Evolutionary conservation across 1,284 basidiomycete species (phyloP).

Genomic region (Sporisorium iseilematis-ciliati): DNA sequence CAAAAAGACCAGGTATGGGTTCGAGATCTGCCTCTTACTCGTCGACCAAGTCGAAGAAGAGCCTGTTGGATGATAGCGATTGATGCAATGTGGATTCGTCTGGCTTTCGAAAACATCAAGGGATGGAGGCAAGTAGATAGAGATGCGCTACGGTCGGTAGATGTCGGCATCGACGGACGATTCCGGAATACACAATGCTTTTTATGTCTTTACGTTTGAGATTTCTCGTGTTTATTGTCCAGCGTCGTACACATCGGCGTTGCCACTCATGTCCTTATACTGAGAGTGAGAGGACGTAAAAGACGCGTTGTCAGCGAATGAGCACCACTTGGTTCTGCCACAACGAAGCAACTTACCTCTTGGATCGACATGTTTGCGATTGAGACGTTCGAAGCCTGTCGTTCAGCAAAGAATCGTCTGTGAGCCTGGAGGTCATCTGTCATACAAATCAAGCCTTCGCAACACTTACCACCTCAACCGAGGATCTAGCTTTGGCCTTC

Average conservation of each 20-base stretch:
- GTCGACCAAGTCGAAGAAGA: constrained; percentile 43
- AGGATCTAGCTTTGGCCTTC: constrained; percentile 37
- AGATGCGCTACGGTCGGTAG: not conserved
- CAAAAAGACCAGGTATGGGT: constrained; percentile 38
- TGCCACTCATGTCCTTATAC: constrained; percentile 56
- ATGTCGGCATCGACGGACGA: not conserved
- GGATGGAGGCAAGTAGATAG: not conserved
- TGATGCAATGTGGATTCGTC: constrained; percentile 2
- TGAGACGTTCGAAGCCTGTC: constrained; percentile 49
- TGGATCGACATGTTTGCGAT: constrained; percentile 52
- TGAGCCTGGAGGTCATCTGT: too few species aligned
- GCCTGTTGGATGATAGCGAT: constrained; percentile 49
- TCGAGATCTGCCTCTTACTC: constrained; percentile 44
- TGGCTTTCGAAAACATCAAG: not conserved
- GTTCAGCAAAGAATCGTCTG: not conserved
- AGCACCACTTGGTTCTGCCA: too few species aligned
- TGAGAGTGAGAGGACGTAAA: not conserved
- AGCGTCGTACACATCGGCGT: constrained; percentile 52
- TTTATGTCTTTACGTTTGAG: not conserved
- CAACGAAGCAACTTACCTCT: constrained; percentile 26
- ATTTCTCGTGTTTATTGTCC: constrained; percentile 30
- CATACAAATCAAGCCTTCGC: too few species aligned
- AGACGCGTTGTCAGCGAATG: not conserved
- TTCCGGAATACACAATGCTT: constrained; percentile 1
- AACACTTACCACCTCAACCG: constrained; percentile 41